Evolutionary conservation across 2,329 filamentous ascomycete species (phyloP).

Genomic region (Paecilomyces sp.): DNA sequence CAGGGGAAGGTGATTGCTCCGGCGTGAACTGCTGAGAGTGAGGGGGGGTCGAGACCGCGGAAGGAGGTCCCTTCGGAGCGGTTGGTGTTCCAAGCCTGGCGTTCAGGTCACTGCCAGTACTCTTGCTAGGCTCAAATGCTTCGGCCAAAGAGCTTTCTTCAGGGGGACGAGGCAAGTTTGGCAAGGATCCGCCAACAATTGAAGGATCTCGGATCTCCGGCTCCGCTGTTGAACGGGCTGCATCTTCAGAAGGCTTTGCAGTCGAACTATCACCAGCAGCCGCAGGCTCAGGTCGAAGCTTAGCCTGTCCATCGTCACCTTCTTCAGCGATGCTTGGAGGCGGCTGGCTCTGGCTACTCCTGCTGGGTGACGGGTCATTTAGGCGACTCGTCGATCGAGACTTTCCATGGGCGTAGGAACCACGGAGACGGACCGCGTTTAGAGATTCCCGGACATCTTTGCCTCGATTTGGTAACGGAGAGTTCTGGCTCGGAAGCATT

Average conservation of each 20-base stretch:
- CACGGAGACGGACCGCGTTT: constrained; percentile 58
- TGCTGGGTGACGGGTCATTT: constrained; percentile 56
- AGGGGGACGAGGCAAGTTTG: constrained; percentile 42
- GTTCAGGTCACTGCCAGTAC: constrained; percentile 7
- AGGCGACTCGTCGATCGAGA: constrained; percentile 44
- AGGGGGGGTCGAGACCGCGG: constrained; percentile 26
- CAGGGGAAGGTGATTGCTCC: constrained; percentile 55
- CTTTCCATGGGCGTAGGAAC: constrained; percentile 47
- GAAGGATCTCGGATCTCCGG: constrained; percentile 31
- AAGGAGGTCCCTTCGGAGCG: constrained; percentile 11
- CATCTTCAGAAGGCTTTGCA: constrained; percentile 60
- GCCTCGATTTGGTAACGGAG: constrained; percentile 66
- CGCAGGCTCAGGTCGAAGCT: constrained; percentile 24
- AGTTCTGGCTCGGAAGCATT: constrained; percentile 58
- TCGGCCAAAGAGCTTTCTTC: constrained; percentile 27
- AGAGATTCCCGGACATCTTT: constrained; percentile 71
- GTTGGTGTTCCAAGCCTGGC: constrained; percentile 20
- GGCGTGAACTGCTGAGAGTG: constrained; percentile 50
- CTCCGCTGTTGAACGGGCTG: constrained; percentile 39
- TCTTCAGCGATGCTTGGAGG: constrained; percentile 58
- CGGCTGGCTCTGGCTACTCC: constrained; percentile 35
- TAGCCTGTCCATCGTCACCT: constrained; percentile 33
- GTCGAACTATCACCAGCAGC: constrained; percentile 37
- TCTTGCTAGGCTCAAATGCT: constrained; percentile 28
- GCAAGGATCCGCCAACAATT: constrained; percentile 50